Evolutionary conservation across 192 early-diverging fungal species (phyloP).

Genomic region (Rhizophlyctis rosea): DNA sequence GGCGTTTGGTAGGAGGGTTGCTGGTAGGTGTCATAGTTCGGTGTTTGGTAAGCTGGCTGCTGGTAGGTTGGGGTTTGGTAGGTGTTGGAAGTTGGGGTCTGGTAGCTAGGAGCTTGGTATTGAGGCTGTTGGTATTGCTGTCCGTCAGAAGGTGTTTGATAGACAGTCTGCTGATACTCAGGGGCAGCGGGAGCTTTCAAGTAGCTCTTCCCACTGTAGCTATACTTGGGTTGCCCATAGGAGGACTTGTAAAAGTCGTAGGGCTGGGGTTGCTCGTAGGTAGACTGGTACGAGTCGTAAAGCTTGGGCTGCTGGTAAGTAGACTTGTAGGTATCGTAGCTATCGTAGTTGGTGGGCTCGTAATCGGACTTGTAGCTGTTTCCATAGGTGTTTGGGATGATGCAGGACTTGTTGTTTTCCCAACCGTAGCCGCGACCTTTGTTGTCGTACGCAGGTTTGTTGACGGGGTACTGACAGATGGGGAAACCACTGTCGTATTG

Average conservation of each 20-base stretch:
- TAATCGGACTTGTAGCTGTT: not conserved
- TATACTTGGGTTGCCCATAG: not conserved
- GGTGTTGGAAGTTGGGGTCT: not conserved
- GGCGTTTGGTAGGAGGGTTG: not conserved
- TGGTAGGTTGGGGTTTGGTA: not conserved
- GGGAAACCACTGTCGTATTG: no score
- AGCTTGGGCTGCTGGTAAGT: not conserved
- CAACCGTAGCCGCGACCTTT: slow-evolving; percentile 8
- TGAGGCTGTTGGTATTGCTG: not conserved
- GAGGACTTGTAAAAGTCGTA: not conserved
- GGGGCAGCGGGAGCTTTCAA: not conserved
- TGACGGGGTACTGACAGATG: no score
- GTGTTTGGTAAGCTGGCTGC: not conserved
- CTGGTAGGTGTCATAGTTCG: not conserved
- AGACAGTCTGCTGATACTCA: not conserved
- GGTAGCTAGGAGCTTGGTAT: not conserved
- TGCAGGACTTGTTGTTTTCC: slow-evolving; percentile 8
- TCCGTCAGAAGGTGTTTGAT: not conserved
- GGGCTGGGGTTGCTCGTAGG: not conserved
- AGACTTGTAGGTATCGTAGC: not conserved
- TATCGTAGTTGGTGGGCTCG: not conserved
- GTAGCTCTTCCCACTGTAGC: not conserved
- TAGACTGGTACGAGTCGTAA: not conserved
- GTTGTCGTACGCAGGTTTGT: no score
- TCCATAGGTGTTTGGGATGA: not conserved